These are phyloP conservation scores for Penicillium manginii DNA, from an alignment of 495 filamentous ascomycete genomes.

Conservation along the genomic window DNA sequence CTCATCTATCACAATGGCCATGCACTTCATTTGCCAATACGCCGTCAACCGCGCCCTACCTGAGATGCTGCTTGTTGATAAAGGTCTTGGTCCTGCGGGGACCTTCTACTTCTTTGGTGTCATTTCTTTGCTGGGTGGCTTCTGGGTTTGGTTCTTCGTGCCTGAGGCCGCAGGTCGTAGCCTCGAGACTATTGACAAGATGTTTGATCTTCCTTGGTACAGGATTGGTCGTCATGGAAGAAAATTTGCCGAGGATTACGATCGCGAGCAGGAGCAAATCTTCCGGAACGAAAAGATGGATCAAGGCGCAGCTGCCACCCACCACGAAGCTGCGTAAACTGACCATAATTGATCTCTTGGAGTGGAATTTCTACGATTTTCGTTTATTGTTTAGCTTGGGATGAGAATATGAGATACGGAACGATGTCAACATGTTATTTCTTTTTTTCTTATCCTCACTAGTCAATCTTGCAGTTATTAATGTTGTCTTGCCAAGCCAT, in stretches of 20 bases:
- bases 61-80: too few relatives aligned
- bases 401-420: too few relatives aligned
- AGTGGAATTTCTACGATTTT: too few relatives aligned
- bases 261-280: too few relatives aligned
- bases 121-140: constrained; percentile 51
- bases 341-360: too few relatives aligned
- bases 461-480: constrained; percentile 7
- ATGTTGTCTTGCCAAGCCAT: constrained; percentile 11
- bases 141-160: constrained; percentile 52
- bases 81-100: too few relatives aligned
- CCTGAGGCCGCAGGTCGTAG: constrained; percentile 27
- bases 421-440: too few relatives aligned
- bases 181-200: constrained; percentile 51
- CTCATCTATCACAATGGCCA: constrained; percentile 26
- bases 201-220: constrained; percentile 64
- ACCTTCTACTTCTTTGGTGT: too few relatives aligned
- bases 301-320: too few relatives aligned
- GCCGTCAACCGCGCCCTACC: constrained; percentile 14
- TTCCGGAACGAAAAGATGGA: too few relatives aligned
- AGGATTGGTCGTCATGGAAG: constrained; percentile 55
- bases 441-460: not conserved
- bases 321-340: too few relatives aligned
- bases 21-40: constrained; percentile 67
- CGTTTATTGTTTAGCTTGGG: too few relatives aligned
- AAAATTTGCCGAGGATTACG: constrained; percentile 6